These are phyloP conservation scores for Cladophialophora chaetospira DNA, from an alignment of 2,329 filamentous ascomycete genomes.

Conservation along the genomic window DNA sequence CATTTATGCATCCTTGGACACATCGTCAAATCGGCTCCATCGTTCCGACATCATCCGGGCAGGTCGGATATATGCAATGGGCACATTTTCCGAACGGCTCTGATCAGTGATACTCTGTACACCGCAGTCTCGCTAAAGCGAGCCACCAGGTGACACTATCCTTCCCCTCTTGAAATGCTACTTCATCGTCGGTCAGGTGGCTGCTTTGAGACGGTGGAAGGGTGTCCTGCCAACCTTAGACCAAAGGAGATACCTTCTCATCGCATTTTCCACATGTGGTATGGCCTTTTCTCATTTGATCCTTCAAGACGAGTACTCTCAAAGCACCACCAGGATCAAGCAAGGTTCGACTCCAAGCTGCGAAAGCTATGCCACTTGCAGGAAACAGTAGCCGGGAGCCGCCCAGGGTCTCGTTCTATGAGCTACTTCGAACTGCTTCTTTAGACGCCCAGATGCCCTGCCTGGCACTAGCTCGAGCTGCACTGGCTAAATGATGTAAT, in stretches of 20 bases:
- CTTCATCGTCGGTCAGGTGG: background rate
- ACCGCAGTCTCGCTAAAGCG: background rate
- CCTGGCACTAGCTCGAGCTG: background rate
- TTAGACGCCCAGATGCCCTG: constrained; percentile 15
- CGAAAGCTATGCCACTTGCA: no score
- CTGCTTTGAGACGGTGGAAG: background rate
- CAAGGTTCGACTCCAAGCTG: background rate
- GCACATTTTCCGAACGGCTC: background rate
- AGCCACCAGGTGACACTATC: background rate
- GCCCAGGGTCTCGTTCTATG: no score
- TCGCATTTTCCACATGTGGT: constrained; percentile 5
- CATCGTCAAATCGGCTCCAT: background rate
- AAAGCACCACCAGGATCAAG: background rate
- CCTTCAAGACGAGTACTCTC: background rate
- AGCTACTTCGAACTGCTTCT: background rate
- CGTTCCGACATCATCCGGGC: constrained; percentile 9
- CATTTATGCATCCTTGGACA: background rate
- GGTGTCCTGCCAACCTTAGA: background rate
- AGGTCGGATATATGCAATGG: constrained; percentile 11
- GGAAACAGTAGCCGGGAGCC: no score
- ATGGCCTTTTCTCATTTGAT: background rate
- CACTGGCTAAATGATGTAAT: constrained; percentile 5
- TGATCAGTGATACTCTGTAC: background rate
- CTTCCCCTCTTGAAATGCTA: background rate
- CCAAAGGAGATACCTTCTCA: background rate